Evolutionary conservation across 1,284 basidiomycete genomes (phyloP).

Genomic region (Stereum hirsutum): DNA sequence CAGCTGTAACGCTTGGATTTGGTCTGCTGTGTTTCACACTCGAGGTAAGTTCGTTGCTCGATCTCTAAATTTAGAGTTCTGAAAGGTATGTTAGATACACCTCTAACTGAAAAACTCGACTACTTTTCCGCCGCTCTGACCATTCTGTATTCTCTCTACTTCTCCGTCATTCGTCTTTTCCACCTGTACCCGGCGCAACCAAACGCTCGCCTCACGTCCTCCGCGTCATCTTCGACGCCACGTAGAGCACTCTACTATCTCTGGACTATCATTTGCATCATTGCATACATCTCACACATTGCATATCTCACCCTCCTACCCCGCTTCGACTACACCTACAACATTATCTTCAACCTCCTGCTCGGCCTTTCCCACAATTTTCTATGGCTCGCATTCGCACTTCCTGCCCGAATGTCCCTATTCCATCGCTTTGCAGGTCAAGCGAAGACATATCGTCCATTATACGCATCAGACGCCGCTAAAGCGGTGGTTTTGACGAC

Average conservation of each 20-base stretch:
- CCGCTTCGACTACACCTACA: conserved; percentile 93
- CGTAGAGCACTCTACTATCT: conserved; percentile 10
- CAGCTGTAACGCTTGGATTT: conserved; percentile 89
- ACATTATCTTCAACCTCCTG: conserved; percentile 80
- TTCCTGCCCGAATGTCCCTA: conserved; percentile 41
- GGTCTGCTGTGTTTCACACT: conserved; percentile 89
- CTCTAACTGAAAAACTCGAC: conserved; percentile 84
- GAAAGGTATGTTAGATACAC: conserved; percentile 72
- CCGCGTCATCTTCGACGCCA: conserved; percentile 13
- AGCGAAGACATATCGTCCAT: conserved; percentile 43
- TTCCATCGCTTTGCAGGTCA: conserved; percentile 45
- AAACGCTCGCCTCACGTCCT: conserved; percentile 13
- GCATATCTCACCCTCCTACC: conserved; percentile 71
- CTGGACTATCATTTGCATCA: conserved; percentile 38
- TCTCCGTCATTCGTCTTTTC: conserved; percentile 68
- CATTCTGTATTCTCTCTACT: conserved; percentile 71
- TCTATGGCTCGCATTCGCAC: conserved; percentile 77
- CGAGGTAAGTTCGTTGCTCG: conserved; percentile 44
- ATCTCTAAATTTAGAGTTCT: conserved; percentile 6
- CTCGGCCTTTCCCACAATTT: conserved; percentile 76
- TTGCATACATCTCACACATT: conserved; percentile 59
- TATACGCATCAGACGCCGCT: conserved; percentile 43
- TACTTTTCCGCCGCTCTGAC: conserved; percentile 91
- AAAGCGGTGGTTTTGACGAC: conserved; percentile 67
- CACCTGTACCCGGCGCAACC: conserved; percentile 54